Evolutionary conservation across 2,329 filamentous ascomycete species (phyloP), one percentile per base, ranked within the genome.

Genomic region (Ophiostoma australiae): DNA sequence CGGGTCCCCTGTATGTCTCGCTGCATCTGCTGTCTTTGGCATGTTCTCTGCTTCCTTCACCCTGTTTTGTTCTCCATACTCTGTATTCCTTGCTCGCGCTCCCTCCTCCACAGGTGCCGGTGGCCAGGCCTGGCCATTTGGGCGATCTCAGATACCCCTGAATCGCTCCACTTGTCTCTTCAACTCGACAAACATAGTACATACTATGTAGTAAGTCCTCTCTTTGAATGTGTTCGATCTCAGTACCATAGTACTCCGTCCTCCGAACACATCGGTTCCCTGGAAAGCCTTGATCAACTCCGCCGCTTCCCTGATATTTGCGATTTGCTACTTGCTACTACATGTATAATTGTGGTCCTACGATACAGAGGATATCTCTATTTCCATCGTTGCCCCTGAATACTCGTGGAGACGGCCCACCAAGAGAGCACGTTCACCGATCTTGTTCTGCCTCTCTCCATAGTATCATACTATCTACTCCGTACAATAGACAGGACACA

Each of bases 261-360:
- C 5, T 11, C 13, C 37, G 37, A 10, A 39, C 10, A 39, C 10
- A 39, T n/a, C 20, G 44, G 13, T 55, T 58, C 52, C 52, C 52
- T 58, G 52, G n/a, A 55, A 55, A 58, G n/a, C 52, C 52, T 58
- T 58, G 52, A 27, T 58, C 52, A 58, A 58, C 52, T 58, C 52
- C 52, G n/a, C 52, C n/a, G 52, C n/a, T 58, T 58, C 23, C 52
- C 52, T 58, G 52, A 3, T 58, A 58, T 23, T 58, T 27, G n/a
- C n/a, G 4, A 11, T 58, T 15, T 39, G 39, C 4, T 58, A 27
- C 52, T 23, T 58, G 52, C 52, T 23, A 20, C n/a, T 11, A 23
- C 20, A 48, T 48, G 13, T 48, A 7, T 48, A 20, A n/a, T n/a
- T n/a, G n/a, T n/a, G n/a, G n/a, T n/a, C 39, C 39, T 41, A 52